Conservation (phyloP, 1,284 basidiomycete genomes). For the Hemileia vastatrix region DNA sequence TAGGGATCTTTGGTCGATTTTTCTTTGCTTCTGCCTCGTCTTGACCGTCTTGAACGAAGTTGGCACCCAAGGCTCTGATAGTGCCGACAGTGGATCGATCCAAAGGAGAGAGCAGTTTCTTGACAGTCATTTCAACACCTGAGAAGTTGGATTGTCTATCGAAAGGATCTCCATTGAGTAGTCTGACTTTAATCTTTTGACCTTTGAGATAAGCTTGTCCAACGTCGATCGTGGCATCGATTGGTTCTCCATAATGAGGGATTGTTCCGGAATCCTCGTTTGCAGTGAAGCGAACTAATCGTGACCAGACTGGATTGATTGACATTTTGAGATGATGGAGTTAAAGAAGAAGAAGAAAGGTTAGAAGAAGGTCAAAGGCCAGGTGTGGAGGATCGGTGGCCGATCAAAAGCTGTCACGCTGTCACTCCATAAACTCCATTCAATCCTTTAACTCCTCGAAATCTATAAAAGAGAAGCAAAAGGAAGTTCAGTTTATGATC, state of each 20-base stretch:
- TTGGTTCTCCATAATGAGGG: constrained; percentile 31
- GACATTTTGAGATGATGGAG: background rate
- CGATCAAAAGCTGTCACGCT: no score
- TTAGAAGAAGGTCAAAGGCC: background rate
- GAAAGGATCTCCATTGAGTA: constrained; percentile 22
- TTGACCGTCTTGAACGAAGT: constrained; percentile 29
- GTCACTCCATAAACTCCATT: no score
- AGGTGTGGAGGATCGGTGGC: background rate
- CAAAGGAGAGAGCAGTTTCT: constrained; percentile 27
- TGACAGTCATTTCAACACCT: constrained; percentile 24
- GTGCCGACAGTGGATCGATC: constrained; percentile 20
- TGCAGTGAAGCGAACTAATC: constrained; percentile 34
- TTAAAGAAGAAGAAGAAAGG: background rate
- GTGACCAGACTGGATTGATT: constrained; percentile 25
- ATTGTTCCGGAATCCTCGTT: constrained; percentile 26
- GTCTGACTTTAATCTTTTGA: constrained; percentile 19
- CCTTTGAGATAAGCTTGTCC: constrained; percentile 27
- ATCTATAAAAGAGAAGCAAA: no score
- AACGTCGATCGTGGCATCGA: constrained; percentile 26
- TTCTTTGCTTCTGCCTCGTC: constrained; percentile 21
- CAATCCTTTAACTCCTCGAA: no score
- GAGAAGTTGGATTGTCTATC: background rate
- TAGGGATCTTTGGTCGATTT: constrained; percentile 29
- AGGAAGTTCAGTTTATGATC: no score
- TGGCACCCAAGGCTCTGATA: constrained; percentile 29